Conservation (phyloP, 257 asterid genomes). For the Datura wrightii region DNA sequence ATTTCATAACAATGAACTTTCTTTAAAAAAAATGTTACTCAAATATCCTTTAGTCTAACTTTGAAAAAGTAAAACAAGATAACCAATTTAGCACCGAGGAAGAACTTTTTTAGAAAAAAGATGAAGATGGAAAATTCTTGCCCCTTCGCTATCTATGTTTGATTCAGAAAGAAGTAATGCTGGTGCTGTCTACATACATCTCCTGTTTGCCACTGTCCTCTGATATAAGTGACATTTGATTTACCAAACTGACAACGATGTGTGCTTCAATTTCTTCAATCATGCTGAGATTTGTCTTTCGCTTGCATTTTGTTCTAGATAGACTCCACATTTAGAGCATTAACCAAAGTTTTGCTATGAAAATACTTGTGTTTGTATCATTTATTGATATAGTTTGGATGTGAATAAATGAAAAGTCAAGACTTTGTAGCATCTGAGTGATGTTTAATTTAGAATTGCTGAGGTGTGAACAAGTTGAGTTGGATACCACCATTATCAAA, state of each 20-base stretch:
- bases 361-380: background rate
- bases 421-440: conserved; percentile 4
- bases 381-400: background rate
- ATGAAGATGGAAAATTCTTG: background rate
- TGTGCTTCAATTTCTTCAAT: conserved; percentile 5
- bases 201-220: background rate
- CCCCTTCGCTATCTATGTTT: background rate
- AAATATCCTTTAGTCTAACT: background rate
- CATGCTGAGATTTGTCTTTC: background rate
- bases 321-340: conserved; percentile 8
- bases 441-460: background rate
- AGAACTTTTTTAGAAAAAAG: background rate
- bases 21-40: background rate
- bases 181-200: background rate
- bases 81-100: background rate
- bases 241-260: background rate
- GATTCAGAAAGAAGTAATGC: conserved; percentile 4
- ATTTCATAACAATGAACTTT: background rate
- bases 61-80: conserved; percentile 8
- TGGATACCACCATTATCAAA: background rate
- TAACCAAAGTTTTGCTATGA: background rate
- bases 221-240: background rate
- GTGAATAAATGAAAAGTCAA: background rate
- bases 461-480: background rate
- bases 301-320: background rate